Percentiles rank a stretch among this genome's conserved stretches.
These are phyloP conservation scores for Rhytidhysteron rufulum DNA, from an alignment of 2,329 filamentous ascomycete genomes.

Conservation along the genomic window DNA sequence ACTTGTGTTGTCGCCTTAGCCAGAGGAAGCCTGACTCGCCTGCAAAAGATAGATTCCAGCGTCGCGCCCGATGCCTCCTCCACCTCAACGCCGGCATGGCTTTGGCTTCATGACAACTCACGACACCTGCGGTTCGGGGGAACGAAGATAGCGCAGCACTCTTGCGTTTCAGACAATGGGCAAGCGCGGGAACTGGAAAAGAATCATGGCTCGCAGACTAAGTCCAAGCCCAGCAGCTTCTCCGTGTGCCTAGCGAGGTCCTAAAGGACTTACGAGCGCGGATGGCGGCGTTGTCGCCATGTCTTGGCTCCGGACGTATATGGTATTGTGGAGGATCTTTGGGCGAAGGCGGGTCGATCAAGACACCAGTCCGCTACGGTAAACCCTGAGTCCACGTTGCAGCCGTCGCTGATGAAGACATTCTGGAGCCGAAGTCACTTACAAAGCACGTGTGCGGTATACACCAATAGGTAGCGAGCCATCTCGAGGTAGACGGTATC, in stretches of 20 bases:
- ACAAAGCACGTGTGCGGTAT: too few relatives aligned
- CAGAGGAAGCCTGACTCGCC: not conserved
- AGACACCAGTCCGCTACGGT: constrained; percentile 34
- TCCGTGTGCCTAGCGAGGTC: constrained; percentile 26
- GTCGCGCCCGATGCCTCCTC: not conserved
- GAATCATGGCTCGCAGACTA: constrained; percentile 21
- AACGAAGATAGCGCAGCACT: too few relatives aligned
- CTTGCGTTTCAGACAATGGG: constrained; percentile 27
- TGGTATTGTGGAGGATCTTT: constrained; percentile 37
- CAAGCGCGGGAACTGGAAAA: constrained; percentile 28
- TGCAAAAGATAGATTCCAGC: not conserved
- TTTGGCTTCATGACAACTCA: not conserved
- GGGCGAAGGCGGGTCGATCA: constrained; percentile 36
- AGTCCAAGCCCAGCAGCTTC: constrained; percentile 27
- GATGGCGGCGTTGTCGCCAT: constrained; percentile 30
- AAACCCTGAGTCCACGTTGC: constrained; percentile 38
- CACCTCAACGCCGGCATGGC: not conserved
- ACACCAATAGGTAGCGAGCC: too few relatives aligned
- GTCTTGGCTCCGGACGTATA: constrained; percentile 32
- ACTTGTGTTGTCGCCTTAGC: not conserved
- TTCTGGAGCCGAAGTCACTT: not conserved
- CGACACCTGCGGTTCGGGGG: too few relatives aligned
- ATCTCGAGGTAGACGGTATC: too few relatives aligned
- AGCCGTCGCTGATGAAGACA: too few relatives aligned
- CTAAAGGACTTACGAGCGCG: constrained; percentile 22